Evolutionary conservation across 768 basidiomycete species (phyloP), one percentile per base, ranked within the genome.

Genomic region (Panus rudis): DNA sequence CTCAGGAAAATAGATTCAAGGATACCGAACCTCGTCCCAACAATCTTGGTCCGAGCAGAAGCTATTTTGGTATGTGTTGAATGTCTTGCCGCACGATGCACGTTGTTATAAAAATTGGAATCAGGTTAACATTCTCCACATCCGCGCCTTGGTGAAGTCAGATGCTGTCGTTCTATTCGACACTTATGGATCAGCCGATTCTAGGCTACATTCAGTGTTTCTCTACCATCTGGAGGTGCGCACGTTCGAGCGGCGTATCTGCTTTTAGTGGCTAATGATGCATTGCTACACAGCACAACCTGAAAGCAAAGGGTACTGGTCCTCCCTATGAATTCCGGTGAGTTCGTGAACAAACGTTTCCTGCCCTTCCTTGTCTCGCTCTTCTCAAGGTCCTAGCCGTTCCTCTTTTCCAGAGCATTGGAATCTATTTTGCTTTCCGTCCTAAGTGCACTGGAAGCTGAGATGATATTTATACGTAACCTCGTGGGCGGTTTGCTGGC

Each of bases 1-100:
- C 72, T 98, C 19, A 84, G 94, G 42, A 96, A 97, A 71, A 88
- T 98, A 52, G 94, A 98, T 67, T 92, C 90, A 4, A 75, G 91
- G 52, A 77, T 92, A 52, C 92, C 93, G 26, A 96, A 93, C 63
- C 79, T 94, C 44, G 86, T 98, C 14, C 92, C 93, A 30, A 92
- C 92, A 31, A 93, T 98, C 55, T 76, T 98, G 44, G 78, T 86
- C 41, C 76, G 94, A 51, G 84, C 81, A 56, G 83, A 90, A 63
- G 90, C 87, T 37, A 80, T 97, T 51, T 71, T 98, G 48, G 90
- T 89, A 59, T 45, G 79, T 72, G 38, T 26, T 39, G 38, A 27
- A 39, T 47, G 37, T 41, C 21, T 23, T 25, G 7, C 32, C 32
- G 25, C 42, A 16, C 37, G 25, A 10, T 38, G 24, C 20, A 31